Evolutionary conservation across 306 rosid species (phyloP).

Genomic region (Fagus sylvatica): DNA sequence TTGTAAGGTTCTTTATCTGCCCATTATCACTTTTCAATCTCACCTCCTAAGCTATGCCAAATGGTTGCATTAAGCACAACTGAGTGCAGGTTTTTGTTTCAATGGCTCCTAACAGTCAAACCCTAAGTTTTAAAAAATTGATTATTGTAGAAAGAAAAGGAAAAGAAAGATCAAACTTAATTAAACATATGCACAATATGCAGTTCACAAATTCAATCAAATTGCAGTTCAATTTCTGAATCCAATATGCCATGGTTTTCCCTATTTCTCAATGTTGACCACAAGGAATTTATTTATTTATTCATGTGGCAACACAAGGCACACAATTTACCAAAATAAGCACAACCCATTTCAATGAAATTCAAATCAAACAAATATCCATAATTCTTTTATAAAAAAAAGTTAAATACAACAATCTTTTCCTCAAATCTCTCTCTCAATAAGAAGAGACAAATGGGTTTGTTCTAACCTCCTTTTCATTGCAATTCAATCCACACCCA

Average conservation of each 20-base stretch:
- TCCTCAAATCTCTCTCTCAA: not conserved
- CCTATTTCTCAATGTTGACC: not conserved
- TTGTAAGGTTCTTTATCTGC: not conserved
- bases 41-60: not conserved
- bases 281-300: not conserved
- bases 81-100: not conserved
- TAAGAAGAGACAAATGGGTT: constrained; percentile 5
- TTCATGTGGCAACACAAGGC: not conserved
- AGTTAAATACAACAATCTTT: not conserved
- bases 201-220: not conserved
- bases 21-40: not conserved
- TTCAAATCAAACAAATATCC: not conserved
- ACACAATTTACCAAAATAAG: not conserved
- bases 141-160: not conserved
- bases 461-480: not conserved
- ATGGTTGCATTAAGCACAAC: not conserved
- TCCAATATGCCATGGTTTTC: not conserved
- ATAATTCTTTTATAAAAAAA: not conserved
- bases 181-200: not conserved
- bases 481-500: constrained; percentile 40
- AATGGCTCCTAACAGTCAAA: not conserved
- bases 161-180: not conserved
- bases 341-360: not conserved
- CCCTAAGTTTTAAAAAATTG: not conserved
- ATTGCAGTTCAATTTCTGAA: not conserved